Evolutionary conservation across 176 grass and related monocot genomes (phyloP).

Genomic region (Paspalum notatum): DNA sequence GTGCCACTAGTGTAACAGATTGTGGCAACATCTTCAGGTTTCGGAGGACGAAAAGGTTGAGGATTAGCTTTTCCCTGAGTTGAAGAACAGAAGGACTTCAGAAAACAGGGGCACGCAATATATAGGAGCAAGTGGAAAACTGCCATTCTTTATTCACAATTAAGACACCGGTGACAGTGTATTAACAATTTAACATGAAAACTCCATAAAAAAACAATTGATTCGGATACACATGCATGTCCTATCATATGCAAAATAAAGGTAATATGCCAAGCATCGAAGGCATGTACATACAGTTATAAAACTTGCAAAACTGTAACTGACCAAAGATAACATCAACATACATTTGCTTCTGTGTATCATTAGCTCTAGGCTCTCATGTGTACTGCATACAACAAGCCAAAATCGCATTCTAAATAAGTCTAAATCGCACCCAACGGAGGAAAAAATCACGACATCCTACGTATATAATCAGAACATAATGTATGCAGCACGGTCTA

Average conservation of each 20-base stretch:
- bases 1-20: constrained; percentile 99
- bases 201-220: background rate
- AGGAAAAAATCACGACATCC: background rate
- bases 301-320: background rate
- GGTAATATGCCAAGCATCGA: background rate
- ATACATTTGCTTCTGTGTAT: background rate
- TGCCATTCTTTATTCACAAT: constrained; percentile 2
- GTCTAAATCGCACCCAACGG: background rate
- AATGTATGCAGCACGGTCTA: background rate
- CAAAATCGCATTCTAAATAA: background rate
- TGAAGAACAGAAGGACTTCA: constrained; percentile 19
- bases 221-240: background rate
- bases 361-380: background rate
- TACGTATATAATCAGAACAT: background rate
- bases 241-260: background rate
- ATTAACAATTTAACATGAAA: background rate
- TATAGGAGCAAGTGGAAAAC: constrained; percentile 35
- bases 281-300: background rate
- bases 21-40: constrained; percentile 88
- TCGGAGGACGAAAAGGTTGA: constrained; percentile 75
- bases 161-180: background rate
- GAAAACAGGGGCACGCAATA: background rate
- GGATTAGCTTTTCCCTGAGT: constrained; percentile 70
- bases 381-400: background rate
- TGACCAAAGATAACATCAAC: background rate